Conservation (phyloP, 106 monocot genomes). For the Iris macrosiphon region DNA sequence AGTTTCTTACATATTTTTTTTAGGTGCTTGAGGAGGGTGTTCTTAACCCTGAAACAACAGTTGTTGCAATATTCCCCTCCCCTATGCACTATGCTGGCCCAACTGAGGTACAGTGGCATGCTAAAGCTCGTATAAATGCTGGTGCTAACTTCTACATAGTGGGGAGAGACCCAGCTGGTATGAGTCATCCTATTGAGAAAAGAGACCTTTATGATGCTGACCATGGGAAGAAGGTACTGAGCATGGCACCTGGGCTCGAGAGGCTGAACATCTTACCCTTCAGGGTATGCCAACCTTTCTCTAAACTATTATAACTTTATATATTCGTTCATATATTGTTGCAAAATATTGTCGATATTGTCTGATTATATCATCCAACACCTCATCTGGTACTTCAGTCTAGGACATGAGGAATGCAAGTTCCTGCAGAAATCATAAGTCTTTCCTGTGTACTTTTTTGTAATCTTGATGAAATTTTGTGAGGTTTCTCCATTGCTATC, state of each 20-base stretch:
- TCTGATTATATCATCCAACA: no score
- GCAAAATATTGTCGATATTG: no score
- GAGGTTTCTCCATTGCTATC: no score
- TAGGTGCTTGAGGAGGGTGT: slow-evolving; percentile 95
- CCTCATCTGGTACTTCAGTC: no score
- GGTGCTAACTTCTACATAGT: slow-evolving; percentile 98
- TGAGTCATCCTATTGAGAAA: slow-evolving; percentile 76
- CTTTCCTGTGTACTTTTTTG: no score
- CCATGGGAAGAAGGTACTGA: slow-evolving; percentile 88
- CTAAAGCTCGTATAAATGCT: slow-evolving; percentile 85
- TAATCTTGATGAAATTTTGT: no score
- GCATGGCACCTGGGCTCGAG: slow-evolving; percentile 93
- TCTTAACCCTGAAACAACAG: slow-evolving; percentile 84
- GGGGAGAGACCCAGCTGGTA: slow-evolving; percentile 94
- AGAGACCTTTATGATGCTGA: slow-evolving; percentile 93
- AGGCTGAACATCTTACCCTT: slow-evolving; percentile 91
- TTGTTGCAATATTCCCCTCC: slow-evolving; percentile 89
- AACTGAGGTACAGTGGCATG: slow-evolving; percentile 98
- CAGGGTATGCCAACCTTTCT: slow-evolving; percentile 43
- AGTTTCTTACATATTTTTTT: background rate
- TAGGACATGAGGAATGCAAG: no score
- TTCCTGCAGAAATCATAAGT: no score
- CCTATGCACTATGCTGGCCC: slow-evolving; percentile 98
- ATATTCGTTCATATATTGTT: no score
- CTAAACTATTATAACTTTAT: no score